Evolutionary conservation across 805 yeast genomes (phyloP), one percentile per base, ranked within the genome.

Genomic region (Zygoascus bituminiphila): DNA sequence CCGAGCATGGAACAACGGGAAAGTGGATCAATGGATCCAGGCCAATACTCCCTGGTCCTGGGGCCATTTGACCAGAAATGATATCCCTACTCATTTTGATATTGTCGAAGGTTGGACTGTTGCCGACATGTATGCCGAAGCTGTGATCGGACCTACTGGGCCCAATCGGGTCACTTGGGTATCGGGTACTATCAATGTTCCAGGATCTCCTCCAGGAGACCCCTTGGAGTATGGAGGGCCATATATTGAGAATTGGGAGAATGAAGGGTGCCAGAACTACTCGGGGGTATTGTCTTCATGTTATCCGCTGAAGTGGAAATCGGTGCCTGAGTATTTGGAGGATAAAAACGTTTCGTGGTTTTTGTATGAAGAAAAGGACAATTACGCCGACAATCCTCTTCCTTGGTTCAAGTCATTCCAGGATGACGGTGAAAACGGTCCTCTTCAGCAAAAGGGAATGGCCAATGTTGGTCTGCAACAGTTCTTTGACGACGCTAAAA

Each of bases 81-180:
- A 57, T 45, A 21, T 54, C 12, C 60, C 58, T 4, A 53, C 57
- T 17, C 60, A 56, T 33, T 57, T 47, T 26, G 51, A 42, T 7
- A 49, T 57, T 29, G 58, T 51, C 17, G 60, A 57, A 20, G 53
- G 50, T 10, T 57, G 54, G 53, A 48, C 58, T 8, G 43, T 57
- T 20, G 59, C 46, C n/a, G 60, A 57, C 42, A 57, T 57, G 60
- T 56, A 56, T 46, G 14, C 54, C 9, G 60, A 57, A 44, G 44
- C 55, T 33, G 55, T 57, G 20, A 55, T 57, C 33, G 61, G 55
- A 14, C 56, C 61, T 12, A 57, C 61, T 23, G 51, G 48, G 22
- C 59, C 61, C 20, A 55, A 55, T 51, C 54, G 61, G 44, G 59
- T 52, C 17, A 40, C 57, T 19, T 57, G 61, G 61, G 44, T 48